phyloP scores from a whole-genome alignment of 495 filamentous ascomycete species.

The Aspergillus panamensis region DNA sequence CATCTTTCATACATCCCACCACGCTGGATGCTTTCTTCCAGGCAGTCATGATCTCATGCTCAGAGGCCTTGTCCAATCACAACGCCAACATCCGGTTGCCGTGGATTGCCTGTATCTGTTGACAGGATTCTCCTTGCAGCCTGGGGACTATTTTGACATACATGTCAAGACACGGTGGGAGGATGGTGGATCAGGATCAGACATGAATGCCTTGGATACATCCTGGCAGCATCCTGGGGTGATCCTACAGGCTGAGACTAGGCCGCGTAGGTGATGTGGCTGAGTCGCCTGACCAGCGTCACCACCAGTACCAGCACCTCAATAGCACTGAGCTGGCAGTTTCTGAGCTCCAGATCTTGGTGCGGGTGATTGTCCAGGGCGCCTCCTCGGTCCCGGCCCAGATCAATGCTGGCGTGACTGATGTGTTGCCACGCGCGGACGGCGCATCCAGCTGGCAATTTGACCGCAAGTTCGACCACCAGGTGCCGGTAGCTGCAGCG shows the following conservation, averaged over 20 bases:
- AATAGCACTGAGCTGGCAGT: no score
- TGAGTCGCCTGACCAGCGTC: no score
- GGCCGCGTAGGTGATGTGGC: no score
- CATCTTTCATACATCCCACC: conserved; percentile 34
- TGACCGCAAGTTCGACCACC: no score
- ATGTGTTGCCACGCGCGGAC: no score
- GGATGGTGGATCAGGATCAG: conserved; percentile 19
- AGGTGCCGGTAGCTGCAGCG: no score
- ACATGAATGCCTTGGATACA: conserved; percentile 22
- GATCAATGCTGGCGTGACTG: no score
- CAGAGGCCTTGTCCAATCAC: conserved; percentile 17
- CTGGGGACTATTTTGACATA: conserved; percentile 21
- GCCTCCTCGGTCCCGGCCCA: no score
- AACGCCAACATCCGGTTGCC: conserved; percentile 23
- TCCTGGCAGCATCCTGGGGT: conserved; percentile 23
- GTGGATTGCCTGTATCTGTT: conserved; percentile 26
- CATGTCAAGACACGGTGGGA: conserved; percentile 17
- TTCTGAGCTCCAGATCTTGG: no score
- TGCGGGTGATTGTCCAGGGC: no score
- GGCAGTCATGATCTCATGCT: conserved; percentile 22
- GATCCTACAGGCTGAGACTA: conserved; percentile 21
- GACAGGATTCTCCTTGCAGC: conserved; percentile 14
- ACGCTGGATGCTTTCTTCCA: conserved; percentile 36
- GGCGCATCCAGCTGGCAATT: no score
- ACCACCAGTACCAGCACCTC: no score